These are phyloP conservation scores for Solanum virginianum DNA, from an alignment of 257 asterid genomes.

Conservation along the genomic window DNA sequence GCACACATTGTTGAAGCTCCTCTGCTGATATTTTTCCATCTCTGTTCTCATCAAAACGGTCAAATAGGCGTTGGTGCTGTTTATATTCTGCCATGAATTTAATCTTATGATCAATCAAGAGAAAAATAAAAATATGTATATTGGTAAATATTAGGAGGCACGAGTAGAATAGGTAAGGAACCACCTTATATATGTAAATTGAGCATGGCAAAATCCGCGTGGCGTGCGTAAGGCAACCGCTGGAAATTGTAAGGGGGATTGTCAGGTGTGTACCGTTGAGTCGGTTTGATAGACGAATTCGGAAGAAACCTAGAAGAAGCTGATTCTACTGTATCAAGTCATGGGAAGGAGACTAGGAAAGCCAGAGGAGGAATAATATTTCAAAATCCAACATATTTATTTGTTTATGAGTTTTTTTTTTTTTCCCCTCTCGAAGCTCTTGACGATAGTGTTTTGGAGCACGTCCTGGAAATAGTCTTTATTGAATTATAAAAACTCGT, in stretches of 20 bases:
- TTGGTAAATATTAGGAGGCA: too few species aligned
- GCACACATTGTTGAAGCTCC: constrained; percentile 14
- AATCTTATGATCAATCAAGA: background rate
- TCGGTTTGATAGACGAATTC: background rate
- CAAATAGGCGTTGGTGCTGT: constrained; percentile 17
- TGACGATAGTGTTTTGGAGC: background rate
- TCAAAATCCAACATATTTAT: background rate
- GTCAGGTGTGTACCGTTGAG: background rate
- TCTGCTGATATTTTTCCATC: constrained; percentile 22
- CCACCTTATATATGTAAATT: background rate
- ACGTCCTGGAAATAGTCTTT: background rate
- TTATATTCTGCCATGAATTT: constrained; percentile 6
- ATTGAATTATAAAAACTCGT: too few species aligned
- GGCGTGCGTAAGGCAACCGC: background rate
- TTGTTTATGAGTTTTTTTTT: background rate
- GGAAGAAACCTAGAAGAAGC: background rate
- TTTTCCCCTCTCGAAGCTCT: background rate
- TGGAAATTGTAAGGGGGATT: background rate
- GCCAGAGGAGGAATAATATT: background rate
- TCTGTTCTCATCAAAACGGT: constrained; percentile 15
- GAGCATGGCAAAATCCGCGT: background rate
- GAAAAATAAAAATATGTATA: background rate
- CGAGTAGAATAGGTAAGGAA: background rate
- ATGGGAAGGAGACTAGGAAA: background rate
- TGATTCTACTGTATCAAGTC: background rate